Base-by-base conservation (phyloP, 768 basidiomycete genomes). In the Tulasnella sp. region DNA sequence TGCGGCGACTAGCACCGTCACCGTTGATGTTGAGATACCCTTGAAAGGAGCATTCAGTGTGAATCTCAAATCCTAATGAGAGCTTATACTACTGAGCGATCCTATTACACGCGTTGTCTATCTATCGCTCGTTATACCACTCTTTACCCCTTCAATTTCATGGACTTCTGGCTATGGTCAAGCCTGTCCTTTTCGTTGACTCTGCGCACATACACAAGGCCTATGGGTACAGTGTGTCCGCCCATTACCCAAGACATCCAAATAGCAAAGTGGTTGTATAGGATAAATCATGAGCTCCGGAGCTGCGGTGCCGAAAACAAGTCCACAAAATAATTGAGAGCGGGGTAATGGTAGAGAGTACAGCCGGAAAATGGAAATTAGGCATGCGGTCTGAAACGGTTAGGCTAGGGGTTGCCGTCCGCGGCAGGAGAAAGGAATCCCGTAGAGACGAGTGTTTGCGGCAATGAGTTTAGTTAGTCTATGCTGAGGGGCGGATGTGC, bases 1-100 rank as follows among this genome's bases (percentile, higher is more conserved):
- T 46, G 26, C 70, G 48, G 51, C 46, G 20, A 79, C 42, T 3
- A 79, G 72, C 40, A 78, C 79, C 35, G 78, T 79, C 37, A 55
- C 35, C 29, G 79, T 73, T 32, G 61, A 11, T 20, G 79, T 79
- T 20, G 57, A 57, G 29, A 79, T 79, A 48, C 44, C 77, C 18
- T 67, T 79, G 48, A 32, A 26, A 29, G 74, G 74, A 3, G 77
- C 32, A n/a, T 77, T 77, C 46, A 77, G 70, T 44, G 77, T 77
- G 32, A 72, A 42, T 23, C 18, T 77, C 5, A 77, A 77, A 40
- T 72, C n/a, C n/a, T 29, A 16, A 32, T 11, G 29, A 35, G 10
- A 35, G 0, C 26, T 16, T 67, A 15, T 67, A 15, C 6, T 32
- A 26, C 13, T 35, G 32, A 67, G 11, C 51, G 51, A n/a, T 26